Conservation (phyloP, 2,329 filamentous ascomycete genomes). For the Talaromyces sp. region DNA sequence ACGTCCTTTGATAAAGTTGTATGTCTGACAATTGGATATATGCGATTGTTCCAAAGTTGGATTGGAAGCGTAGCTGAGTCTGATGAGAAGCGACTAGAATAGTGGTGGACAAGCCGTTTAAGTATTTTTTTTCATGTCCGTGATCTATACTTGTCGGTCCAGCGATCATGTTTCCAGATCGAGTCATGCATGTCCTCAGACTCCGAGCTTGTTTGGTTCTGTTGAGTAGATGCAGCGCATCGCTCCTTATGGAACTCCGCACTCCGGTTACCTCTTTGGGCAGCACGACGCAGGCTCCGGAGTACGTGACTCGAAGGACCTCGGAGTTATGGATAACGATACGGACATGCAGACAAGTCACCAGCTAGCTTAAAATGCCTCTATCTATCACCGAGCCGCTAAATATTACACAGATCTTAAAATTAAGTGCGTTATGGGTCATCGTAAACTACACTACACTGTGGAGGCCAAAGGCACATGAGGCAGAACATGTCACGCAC, state of each 20-base stretch:
- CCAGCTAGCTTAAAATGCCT: no score
- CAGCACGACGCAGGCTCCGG: neutral
- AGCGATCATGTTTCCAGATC: neutral
- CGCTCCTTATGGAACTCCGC: slow-evolving; percentile 11
- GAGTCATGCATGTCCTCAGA: neutral
- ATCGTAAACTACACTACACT: slow-evolving; percentile 27
- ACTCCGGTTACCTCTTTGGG: slow-evolving; percentile 10
- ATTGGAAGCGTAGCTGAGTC: no score
- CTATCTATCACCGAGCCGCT: neutral
- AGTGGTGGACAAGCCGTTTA: no score
- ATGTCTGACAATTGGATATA: neutral
- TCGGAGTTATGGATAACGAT: neutral
- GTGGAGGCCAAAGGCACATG: slow-evolving; percentile 5
- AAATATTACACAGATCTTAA: slow-evolving; percentile 3
- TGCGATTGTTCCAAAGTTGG: no score
- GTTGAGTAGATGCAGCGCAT: neutral
- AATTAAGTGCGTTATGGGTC: slow-evolving; percentile 19
- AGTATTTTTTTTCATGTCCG: no score
- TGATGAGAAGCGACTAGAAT: no score
- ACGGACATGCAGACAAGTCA: neutral
- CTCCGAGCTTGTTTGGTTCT: neutral
- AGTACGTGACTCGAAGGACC: neutral
- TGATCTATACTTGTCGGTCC: neutral
- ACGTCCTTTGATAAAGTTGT: neutral
- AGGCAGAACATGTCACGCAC: slow-evolving; percentile 5